These are phyloP conservation scores for Pythium utonaiense DNA, from an alignment of 352 stramenopile species.

Conservation along the genomic window DNA sequence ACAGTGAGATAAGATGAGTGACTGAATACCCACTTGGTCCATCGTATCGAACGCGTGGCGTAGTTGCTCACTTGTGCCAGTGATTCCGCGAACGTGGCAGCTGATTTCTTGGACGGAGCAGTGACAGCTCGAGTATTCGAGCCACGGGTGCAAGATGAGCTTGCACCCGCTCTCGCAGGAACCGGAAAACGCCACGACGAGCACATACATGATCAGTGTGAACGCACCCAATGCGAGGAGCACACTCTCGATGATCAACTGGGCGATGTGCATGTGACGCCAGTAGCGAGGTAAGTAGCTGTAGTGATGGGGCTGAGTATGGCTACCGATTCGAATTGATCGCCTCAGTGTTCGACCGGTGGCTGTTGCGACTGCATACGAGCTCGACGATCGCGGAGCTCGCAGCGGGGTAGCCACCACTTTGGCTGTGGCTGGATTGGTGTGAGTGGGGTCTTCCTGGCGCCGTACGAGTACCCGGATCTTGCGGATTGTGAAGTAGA, in stretches of 20 bases:
- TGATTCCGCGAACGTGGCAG: constrained; percentile 16
- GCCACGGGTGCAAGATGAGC: constrained; percentile 13
- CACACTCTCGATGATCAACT: background rate
- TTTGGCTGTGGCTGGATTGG: background rate
- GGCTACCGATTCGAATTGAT: background rate
- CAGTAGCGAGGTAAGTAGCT: background rate
- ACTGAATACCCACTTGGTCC: constrained; percentile 6
- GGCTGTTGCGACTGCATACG: background rate
- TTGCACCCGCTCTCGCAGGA: constrained; percentile 11
- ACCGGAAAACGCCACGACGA: background rate
- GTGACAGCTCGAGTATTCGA: constrained; percentile 5
- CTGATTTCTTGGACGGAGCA: constrained; percentile 20
- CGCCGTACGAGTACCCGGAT: constrained; percentile 14
- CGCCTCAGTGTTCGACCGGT: background rate
- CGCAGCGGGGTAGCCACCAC: background rate
- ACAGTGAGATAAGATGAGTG: constrained; percentile 21
- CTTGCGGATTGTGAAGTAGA: constrained; percentile 20
- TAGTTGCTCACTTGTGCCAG: constrained; percentile 1
- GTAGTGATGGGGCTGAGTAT: background rate
- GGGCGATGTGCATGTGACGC: background rate
- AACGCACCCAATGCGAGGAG: background rate
- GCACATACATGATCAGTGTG: constrained; percentile 5
- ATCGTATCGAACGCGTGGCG: background rate
- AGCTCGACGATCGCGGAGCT: background rate
- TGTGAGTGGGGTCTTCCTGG: background rate